These are phyloP conservation scores for Mycogone perniciosa DNA, from an alignment of 2,329 filamentous ascomycete species.

Conservation along the genomic window DNA sequence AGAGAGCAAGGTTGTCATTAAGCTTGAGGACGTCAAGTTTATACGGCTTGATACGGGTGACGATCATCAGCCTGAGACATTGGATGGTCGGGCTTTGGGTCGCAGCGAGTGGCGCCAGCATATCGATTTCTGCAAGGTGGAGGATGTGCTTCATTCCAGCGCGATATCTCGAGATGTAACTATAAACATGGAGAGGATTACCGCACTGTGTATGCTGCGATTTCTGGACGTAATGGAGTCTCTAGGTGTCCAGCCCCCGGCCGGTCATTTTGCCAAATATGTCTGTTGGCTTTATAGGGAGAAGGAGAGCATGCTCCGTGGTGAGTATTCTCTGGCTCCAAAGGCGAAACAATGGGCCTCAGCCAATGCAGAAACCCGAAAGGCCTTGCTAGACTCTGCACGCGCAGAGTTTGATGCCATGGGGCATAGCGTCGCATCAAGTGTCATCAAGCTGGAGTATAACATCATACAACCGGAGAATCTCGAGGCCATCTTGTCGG, in stretches of 20 bases:
- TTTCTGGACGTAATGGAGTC: not conserved
- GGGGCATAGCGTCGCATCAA: not conserved
- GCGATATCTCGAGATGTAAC: not conserved
- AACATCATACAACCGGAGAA: not conserved
- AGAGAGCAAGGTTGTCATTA: not conserved
- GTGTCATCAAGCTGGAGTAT: not conserved
- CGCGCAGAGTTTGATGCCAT: not conserved
- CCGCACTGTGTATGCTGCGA: not conserved
- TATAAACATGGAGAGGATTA: not conserved
- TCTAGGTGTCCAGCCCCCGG: not conserved
- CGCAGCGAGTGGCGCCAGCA: constrained; percentile 5
- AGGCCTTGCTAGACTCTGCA: too few relatives aligned
- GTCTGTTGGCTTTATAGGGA: constrained; percentile 3
- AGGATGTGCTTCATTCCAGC: not conserved
- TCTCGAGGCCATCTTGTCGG: not conserved
- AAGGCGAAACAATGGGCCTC: too few relatives aligned
- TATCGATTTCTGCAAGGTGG: constrained; percentile 1
- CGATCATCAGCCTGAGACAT: not conserved
- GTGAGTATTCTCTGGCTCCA: not conserved
- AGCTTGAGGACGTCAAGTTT: not conserved
- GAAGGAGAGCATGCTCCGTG: not conserved
- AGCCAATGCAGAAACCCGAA: too few relatives aligned
- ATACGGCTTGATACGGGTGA: not conserved
- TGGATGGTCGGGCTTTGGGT: constrained; percentile 18
- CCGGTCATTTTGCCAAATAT: constrained; percentile 1